A percentile compares a stretch with the other conserved stretches of the same genome.
Conservation (phyloP, 164 flowering plant genomes). For the Chimonanthus praecox region DNA sequence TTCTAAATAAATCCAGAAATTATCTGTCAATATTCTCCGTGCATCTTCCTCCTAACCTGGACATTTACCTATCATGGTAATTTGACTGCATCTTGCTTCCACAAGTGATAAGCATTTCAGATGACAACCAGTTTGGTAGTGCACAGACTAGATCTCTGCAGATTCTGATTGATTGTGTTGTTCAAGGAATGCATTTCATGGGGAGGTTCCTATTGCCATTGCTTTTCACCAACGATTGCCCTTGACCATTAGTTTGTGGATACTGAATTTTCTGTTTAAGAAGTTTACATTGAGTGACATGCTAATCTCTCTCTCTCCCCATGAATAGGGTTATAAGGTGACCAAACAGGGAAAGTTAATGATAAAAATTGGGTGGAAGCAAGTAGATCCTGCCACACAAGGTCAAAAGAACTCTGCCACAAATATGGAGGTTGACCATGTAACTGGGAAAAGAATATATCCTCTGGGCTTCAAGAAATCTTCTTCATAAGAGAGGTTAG, state of each 20-base stretch:
- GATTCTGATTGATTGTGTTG: not conserved
- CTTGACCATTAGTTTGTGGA: not conserved
- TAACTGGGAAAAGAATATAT: not conserved
- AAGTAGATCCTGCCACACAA: slow-evolving; percentile 37
- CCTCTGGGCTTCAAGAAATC: not conserved
- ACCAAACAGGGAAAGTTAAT: slow-evolving; percentile 66
- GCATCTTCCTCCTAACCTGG: not conserved
- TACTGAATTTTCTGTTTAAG: not conserved
- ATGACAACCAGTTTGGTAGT: not conserved
- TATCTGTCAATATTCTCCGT: not conserved
- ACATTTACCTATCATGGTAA: not conserved
- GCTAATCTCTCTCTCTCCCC: slow-evolving; percentile 14
- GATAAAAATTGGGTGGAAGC: slow-evolving; percentile 58
- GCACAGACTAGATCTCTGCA: not conserved
- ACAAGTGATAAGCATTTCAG: no score
- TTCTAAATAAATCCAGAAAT: no score
- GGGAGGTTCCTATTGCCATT: not conserved
- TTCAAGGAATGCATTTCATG: not conserved
- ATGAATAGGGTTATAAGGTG: slow-evolving; percentile 68
- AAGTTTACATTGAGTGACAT: not conserved
- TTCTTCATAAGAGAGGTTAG: slow-evolving; percentile 10
- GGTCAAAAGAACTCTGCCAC: slow-evolving; percentile 58
- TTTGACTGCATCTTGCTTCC: not conserved
- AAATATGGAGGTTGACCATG: slow-evolving; percentile 11
- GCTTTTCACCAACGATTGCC: not conserved